Conservation (phyloP, 768 basidiomycete species). For the Mrakia blollopis region DNA sequence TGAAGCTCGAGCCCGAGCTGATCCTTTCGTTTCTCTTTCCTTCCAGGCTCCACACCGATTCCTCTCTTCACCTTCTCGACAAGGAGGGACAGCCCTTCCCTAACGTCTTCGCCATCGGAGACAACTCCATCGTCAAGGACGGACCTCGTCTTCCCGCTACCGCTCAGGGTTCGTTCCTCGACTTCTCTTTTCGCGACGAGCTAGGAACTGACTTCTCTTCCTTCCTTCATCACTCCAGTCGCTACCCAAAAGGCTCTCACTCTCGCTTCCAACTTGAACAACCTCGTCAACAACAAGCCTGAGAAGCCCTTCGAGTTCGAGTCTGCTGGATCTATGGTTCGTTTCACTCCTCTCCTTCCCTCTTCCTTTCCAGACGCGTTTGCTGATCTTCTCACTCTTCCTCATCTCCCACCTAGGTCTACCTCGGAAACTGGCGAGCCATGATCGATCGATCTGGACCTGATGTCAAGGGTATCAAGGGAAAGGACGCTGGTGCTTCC, state of each 20-base stretch:
- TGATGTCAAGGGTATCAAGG: constrained; percentile 30
- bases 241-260: constrained; percentile 73
- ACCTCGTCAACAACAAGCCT: constrained; percentile 52
- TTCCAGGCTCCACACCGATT: constrained; percentile 52
- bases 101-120: constrained; percentile 78
- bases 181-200: neutral
- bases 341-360: no score
- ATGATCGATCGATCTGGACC: constrained; percentile 28
- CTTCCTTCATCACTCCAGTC: constrained; percentile 48
- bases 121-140: constrained; percentile 58
- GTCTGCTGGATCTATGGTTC: constrained; percentile 63
- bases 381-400: no score
- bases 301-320: constrained; percentile 57
- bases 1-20: neutral
- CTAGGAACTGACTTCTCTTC: constrained; percentile 22
- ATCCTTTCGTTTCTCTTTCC: neutral
- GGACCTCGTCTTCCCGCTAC: constrained; percentile 65
- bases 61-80: constrained; percentile 59
- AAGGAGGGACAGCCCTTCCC: constrained; percentile 54
- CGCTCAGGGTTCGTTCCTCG: constrained; percentile 57
- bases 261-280: constrained; percentile 62
- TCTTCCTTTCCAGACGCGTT: no score
- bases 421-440: constrained; percentile 29
- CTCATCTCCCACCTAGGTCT: constrained; percentile 38
- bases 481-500: constrained; percentile 16